These are phyloP conservation scores for Plenodomus biglobosus DNA, from an alignment of 2,329 filamentous ascomycete species.

Conservation along the genomic window DNA sequence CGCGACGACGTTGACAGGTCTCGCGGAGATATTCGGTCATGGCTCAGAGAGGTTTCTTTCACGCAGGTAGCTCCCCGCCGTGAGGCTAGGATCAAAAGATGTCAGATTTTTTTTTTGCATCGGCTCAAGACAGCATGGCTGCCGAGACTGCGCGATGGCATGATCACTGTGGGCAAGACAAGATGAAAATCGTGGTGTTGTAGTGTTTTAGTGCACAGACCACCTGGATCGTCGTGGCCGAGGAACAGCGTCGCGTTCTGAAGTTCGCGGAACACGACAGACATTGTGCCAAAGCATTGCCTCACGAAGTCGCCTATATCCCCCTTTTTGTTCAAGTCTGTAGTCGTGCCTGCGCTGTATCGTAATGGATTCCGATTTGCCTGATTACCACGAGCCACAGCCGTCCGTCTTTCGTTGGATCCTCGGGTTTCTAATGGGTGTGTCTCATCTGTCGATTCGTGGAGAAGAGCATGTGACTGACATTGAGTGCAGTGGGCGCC, in stretches of 20 bases:
- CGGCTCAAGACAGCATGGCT: background rate
- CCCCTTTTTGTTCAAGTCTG: background rate
- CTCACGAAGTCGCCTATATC: background rate
- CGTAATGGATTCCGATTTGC: conserved; percentile 37
- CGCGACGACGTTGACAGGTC: background rate
- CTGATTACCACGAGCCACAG: conserved; percentile 24
- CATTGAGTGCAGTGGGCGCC: conserved; percentile 59
- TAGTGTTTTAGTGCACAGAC: background rate
- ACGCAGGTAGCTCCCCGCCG: background rate
- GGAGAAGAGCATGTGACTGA: background rate
- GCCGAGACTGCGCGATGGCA: background rate
- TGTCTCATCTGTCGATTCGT: background rate
- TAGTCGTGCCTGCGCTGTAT: background rate
- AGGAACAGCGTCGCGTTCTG: background rate
- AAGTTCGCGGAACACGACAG: background rate
- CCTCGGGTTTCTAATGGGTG: conserved; percentile 77
- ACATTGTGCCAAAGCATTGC: background rate
- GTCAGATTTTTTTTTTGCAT: no score
- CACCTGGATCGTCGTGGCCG: background rate
- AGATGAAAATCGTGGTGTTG: background rate
- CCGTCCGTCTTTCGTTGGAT: conserved; percentile 73
- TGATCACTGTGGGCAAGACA: background rate
- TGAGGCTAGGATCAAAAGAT: background rate
- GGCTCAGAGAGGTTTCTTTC: background rate
- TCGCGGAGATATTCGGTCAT: background rate